phyloP scores from a whole-genome alignment of 2,329 filamentous ascomycete species.

The Cordyceps militaris region DNA sequence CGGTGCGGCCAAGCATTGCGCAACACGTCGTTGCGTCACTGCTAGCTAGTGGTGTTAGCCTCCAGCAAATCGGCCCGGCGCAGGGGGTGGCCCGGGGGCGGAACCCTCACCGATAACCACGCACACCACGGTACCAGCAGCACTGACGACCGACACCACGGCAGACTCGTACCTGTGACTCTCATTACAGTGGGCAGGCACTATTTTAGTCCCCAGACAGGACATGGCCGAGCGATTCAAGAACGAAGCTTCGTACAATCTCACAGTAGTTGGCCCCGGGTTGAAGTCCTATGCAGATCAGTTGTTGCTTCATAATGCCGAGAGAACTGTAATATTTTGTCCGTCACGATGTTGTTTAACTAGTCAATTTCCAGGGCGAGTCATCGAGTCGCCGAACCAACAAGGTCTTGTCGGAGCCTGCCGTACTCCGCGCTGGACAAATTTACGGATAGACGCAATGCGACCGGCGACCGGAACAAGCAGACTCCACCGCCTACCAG shows the following conservation, averaged over 20 bases:
- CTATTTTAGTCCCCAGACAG: constrained; percentile 2
- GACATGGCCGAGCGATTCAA: neutral
- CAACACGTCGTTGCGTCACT: constrained; percentile 1
- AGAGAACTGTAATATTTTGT: neutral
- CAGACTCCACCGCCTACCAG: too few species aligned
- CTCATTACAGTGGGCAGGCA: neutral
- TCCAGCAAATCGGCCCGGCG: neutral
- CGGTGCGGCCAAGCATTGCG: constrained; percentile 2
- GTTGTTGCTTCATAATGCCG: neutral
- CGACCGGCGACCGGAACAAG: too few species aligned
- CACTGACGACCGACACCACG: neutral
- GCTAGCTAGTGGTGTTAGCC: neutral
- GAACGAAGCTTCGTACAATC: constrained; percentile 1
- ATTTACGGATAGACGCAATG: neutral
- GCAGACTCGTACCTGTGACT: neutral
- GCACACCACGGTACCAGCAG: neutral
- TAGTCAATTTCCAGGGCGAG: neutral
- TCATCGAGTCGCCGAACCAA: neutral
- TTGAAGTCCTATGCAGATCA: neutral
- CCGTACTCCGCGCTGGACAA: too few species aligned
- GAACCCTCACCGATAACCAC: constrained; percentile 3
- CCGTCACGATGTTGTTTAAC: neutral
- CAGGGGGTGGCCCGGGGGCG: neutral
- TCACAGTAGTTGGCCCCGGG: neutral
- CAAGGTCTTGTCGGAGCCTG: too few species aligned